Base-by-base conservation (phyloP, 148 eudicot species). In the Silene latifolia region DNA sequence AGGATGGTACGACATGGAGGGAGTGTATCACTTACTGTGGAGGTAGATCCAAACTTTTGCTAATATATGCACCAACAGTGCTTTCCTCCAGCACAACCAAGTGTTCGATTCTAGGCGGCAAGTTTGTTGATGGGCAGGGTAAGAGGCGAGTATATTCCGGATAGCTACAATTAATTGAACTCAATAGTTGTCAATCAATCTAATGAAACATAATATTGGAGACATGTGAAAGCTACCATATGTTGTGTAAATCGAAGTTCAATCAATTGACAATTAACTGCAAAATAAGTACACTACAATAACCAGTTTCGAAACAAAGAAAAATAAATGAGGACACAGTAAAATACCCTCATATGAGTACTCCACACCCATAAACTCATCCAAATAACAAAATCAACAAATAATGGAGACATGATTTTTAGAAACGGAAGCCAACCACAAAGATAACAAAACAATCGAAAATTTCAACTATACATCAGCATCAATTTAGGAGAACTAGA, bases 101-200 rank as follows among this genome's bases (percentile, higher is more conserved):
- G 82, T 95, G 99, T 53, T 92, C 97, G 29, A 95, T 85, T 81
- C 99, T 86, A 32, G 97, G 99, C 15, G 88, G 82, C 24, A 81
- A 56, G 80, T 72, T 84, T 66, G 84, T 76, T 20, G 82, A 80
- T 54, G 98, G 96, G 73, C 98, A 94, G 24, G 98, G 98, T 71
- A 92, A 83, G 79, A 95, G 85, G n/a, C 97, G 92, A 54, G 63
- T 77, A 83, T 95, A 92, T 73, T 84, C 81, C 29, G 89, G 88
- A 67, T 87, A 83, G 67, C 97, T 93, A 87, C 51, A 80, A 27
- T 59, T 48, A 13, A 66, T 47, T 51, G 70, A 67, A 21, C 4
- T 57, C 29, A 57, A 58, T 2, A 66, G 17, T 76, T 56, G 51
- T 20, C 15, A 48, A n/a, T 25, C 47, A 72, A 21, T 58, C 17